Percentiles rank a stretch among this genome's conserved stretches.
phyloP scores from a whole-genome alignment of 768 basidiomycete species.

The Termitomyces sp. region DNA sequence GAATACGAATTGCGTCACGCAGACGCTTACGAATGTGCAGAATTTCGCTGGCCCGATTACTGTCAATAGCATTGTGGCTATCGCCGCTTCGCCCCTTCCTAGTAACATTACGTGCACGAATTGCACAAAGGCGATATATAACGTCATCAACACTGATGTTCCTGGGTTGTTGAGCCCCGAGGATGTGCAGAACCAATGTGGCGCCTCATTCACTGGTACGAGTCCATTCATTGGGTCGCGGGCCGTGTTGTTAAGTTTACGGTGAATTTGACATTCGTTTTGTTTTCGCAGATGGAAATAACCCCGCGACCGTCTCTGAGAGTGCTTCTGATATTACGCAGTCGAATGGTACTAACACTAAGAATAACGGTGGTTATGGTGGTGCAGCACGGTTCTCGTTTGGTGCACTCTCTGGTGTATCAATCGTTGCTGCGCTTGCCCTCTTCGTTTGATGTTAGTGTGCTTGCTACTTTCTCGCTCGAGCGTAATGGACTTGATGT shows the following conservation, averaged over 20 bases:
- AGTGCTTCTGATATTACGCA: not conserved
- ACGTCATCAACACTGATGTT: conserved; percentile 27
- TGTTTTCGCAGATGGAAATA: conserved; percentile 11
- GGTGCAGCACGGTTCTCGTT: not conserved
- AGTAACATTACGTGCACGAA: conserved; percentile 44
- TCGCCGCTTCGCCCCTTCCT: conserved; percentile 13
- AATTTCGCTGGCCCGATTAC: conserved; percentile 29
- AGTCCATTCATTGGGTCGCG: too few species aligned
- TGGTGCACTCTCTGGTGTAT: not conserved
- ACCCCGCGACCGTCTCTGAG: conserved; percentile 6
- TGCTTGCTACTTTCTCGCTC: too few species aligned
- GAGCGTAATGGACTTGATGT: not conserved
- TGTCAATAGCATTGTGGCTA: conserved; percentile 21
- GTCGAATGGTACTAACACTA: not conserved
- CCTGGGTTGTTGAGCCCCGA: conserved; percentile 27
- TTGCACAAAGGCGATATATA: conserved; percentile 50
- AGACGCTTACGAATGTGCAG: conserved; percentile 52
- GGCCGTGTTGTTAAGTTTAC: not conserved
- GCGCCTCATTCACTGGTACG: conserved; percentile 48
- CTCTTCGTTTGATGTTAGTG: not conserved
- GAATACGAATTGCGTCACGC: conserved; percentile 45
- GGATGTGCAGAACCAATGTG: conserved; percentile 34
- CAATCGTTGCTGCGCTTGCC: not conserved
- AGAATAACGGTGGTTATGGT: not conserved
- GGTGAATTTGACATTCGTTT: too few species aligned